Percentiles rank a stretch among this genome's conserved stretches.
Conservation (phyloP, 2,329 filamentous ascomycete genomes). For the Ceratocystis harringtonii region DNA sequence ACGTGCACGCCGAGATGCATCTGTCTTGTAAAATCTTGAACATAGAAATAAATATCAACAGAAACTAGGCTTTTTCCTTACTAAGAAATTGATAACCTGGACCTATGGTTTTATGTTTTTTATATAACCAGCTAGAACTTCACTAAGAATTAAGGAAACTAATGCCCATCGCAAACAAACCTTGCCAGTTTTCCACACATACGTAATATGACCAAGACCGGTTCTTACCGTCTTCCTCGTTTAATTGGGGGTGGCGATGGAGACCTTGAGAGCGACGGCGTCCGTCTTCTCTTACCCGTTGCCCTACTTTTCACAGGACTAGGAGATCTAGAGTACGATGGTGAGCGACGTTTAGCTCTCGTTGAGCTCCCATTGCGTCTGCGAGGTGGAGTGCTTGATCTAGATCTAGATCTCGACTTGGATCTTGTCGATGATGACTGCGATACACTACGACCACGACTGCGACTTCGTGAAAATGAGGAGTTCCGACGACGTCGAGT, state of each 20-base stretch:
- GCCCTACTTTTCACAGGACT: constrained; percentile 5
- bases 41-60: not conserved
- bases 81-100: not conserved
- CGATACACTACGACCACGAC: constrained; percentile 12
- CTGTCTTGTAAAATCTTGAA: not conserved
- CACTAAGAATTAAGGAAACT: too few relatives aligned
- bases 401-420: not conserved
- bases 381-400: constrained; percentile 20
- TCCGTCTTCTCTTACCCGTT: constrained; percentile 12
- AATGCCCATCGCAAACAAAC: too few relatives aligned
- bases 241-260: constrained; percentile 18
- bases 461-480: constrained; percentile 17
- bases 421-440: constrained; percentile 15
- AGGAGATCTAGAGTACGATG: constrained; percentile 11
- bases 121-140: not conserved
- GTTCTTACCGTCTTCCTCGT: constrained; percentile 16
- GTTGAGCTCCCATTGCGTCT: not conserved
- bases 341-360: not conserved
- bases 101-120: not conserved
- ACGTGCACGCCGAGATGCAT: too few relatives aligned
- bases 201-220: too few relatives aligned
- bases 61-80: not conserved
- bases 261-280: constrained; percentile 15
- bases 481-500: not conserved
- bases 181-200: too few relatives aligned